Percentiles rank a stretch among this genome's conserved stretches.
Conservation (phyloP, 1,284 basidiomycete genomes). For the Hypsizygus ulmarius region DNA sequence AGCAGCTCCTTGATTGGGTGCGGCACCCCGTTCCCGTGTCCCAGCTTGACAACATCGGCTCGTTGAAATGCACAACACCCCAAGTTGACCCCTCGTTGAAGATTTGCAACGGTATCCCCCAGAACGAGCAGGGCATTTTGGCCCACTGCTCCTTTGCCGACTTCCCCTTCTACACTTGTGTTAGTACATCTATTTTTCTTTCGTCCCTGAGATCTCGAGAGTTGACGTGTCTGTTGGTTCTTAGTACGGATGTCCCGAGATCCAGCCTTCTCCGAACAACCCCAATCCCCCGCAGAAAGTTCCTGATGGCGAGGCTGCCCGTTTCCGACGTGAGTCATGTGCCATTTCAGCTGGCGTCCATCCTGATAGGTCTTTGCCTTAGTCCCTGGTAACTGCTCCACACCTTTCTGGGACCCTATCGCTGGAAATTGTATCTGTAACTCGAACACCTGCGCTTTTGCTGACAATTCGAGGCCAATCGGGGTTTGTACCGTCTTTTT, state of each 20-base stretch:
- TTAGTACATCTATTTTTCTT: slow-evolving; percentile 33
- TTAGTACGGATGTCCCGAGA: slow-evolving; percentile 74
- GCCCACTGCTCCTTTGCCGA: slow-evolving; percentile 63
- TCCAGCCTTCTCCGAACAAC: slow-evolving; percentile 50
- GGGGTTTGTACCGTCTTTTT: slow-evolving; percentile 44
- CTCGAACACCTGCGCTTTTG: slow-evolving; percentile 54
- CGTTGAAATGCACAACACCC: slow-evolving; percentile 64
- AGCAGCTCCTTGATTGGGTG: slow-evolving; percentile 76
- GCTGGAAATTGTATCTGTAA: slow-evolving; percentile 62
- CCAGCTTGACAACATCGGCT: slow-evolving; percentile 50
- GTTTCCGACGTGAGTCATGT: slow-evolving; percentile 48
- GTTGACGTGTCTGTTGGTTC: not conserved
- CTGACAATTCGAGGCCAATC: slow-evolving; percentile 62
- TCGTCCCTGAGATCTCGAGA: not conserved
- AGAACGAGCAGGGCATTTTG: slow-evolving; percentile 60
- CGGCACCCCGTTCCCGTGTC: slow-evolving; percentile 65
- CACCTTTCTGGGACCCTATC: slow-evolving; percentile 78
- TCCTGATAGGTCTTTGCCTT: slow-evolving; percentile 1
- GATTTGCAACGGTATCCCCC: slow-evolving; percentile 74
- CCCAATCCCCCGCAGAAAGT: slow-evolving; percentile 64
- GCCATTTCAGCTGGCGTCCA: not conserved
- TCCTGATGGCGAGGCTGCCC: slow-evolving; percentile 39
- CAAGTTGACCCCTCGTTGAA: slow-evolving; percentile 48
- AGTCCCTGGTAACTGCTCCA: slow-evolving; percentile 75
- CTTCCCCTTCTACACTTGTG: slow-evolving; percentile 78